These are phyloP conservation scores for Cryptococcus hybrid DNA, from an alignment of 1,284 basidiomycete species.

Conservation along the genomic window DNA sequence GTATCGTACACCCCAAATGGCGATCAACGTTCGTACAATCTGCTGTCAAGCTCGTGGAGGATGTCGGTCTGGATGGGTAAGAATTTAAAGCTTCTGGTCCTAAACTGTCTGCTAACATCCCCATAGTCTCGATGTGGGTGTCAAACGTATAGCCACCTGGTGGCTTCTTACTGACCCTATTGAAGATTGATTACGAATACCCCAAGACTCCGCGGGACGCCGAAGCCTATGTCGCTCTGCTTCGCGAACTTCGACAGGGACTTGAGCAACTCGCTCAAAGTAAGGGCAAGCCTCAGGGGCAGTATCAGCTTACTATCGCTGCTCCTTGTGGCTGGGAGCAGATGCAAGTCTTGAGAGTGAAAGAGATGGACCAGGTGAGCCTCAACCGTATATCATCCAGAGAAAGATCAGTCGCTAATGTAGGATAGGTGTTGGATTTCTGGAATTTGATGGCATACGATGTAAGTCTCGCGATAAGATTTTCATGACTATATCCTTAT, in stretches of 20 bases:
- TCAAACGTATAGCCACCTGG: not conserved
- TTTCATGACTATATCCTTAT: too few species aligned
- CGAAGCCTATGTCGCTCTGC: slow-evolving; percentile 52
- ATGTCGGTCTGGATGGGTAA: slow-evolving; percentile 85
- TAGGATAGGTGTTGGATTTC: slow-evolving; percentile 58
- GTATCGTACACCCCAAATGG: slow-evolving; percentile 58
- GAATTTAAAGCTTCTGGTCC: slow-evolving; percentile 20
- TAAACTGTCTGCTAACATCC: not conserved
- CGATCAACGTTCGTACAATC: slow-evolving; percentile 68
- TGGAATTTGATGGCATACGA: slow-evolving; percentile 85
- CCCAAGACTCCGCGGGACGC: slow-evolving; percentile 53
- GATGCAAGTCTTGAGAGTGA: slow-evolving; percentile 64
- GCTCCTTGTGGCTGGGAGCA: slow-evolving; percentile 76
- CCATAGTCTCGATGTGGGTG: slow-evolving; percentile 62
- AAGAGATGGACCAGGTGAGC: slow-evolving; percentile 69
- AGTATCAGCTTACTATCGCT: slow-evolving; percentile 60
- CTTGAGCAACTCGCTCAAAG: slow-evolving; percentile 47
- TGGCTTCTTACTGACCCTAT: too few species aligned
- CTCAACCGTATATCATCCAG: slow-evolving; percentile 1
- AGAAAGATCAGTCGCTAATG: not conserved
- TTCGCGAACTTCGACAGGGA: slow-evolving; percentile 50
- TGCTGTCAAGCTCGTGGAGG: slow-evolving; percentile 71
- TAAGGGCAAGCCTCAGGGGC: slow-evolving; percentile 36
- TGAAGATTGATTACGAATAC: slow-evolving; percentile 62
- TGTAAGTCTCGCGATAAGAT: not conserved